Base-by-base conservation (phyloP, 495 filamentous ascomycete genomes). In the Penicillium angulare region DNA sequence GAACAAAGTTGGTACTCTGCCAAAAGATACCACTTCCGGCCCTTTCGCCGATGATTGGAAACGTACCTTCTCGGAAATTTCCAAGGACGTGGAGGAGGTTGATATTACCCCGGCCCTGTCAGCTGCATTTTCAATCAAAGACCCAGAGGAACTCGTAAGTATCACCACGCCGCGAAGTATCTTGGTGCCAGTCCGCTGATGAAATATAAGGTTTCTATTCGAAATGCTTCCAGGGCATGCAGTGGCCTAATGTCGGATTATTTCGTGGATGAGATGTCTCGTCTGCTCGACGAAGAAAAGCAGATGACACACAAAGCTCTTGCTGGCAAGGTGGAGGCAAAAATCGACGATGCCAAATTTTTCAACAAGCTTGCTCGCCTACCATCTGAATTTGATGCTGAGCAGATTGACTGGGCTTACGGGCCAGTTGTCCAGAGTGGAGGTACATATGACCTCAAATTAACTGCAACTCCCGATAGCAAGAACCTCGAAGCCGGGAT, bases 11-110 rank as follows among this genome's bases (percentile, higher is more conserved):
- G 93, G 95, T 29, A 74, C 91, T 12, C 68, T 97, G 24, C 75
- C 85, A 29, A 97, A 95, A 64, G 92, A 97, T 55, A 80, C 73
- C 24, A 85, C 92, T 1, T 81, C 80, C 21, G 95, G 95, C 2
- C 90, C 91, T 5, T 97, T 99, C 64, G 84, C 89, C 59, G 92
- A 95, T 55, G 93, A 97, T 60, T 99, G 93, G 93, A 93, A 89
- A 72, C 88, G 87, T 57, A 70, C 83, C 4, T 92, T 86, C 58
- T 76, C 72, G 16, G 85, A 87, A 3, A 81, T 88, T 52, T 85
- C 85, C 31, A 86, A 89, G 60, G 92, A 96, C 43, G 67, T 88
- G 6, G 91, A 97, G 66, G 87, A 96, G 64, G 84, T 96, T 21
- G 95, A 99, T 58, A 86, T 96, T 47, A 75, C 86, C 8, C 71